Evolutionary conservation across 306 rosid genomes (phyloP).

Genomic region (Cyamopsis tetragonoloba): DNA sequence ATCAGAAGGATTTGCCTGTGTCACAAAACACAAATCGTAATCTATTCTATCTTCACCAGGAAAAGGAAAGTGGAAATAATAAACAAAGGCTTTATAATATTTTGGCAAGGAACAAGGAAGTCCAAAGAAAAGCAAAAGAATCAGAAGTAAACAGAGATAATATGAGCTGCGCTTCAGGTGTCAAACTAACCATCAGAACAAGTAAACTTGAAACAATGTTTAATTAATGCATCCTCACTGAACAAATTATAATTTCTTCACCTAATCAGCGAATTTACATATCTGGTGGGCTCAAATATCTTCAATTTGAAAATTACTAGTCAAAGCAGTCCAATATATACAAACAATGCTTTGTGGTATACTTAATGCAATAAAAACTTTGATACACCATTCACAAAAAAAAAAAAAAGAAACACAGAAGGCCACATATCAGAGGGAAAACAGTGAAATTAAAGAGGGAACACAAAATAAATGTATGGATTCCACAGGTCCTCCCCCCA

Average conservation of each 20-base stretch:
- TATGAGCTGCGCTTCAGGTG: background rate
- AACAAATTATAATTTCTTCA: background rate
- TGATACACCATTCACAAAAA: background rate
- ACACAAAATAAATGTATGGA: too few species aligned
- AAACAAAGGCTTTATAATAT: background rate
- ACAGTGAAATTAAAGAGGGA: background rate
- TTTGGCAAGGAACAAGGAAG: background rate
- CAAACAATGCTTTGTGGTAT: background rate
- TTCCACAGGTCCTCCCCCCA: background rate
- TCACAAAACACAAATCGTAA: conserved; percentile 11
- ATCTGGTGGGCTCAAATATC: background rate
- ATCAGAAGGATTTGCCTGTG: conserved; percentile 72
- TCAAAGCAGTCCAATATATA: background rate
- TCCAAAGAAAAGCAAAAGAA: background rate
- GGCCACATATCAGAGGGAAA: background rate
- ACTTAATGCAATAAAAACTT: background rate
- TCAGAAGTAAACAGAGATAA: background rate
- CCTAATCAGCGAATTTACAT: conserved; percentile 10
- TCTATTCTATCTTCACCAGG: background rate
- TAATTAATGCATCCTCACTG: background rate
- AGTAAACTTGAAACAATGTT: background rate
- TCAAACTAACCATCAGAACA: background rate
- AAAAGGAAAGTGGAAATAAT: background rate
- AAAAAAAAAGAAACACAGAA: background rate
- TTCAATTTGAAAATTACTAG: background rate